These are phyloP conservation scores for Vaccinium vitisidaea DNA, from an alignment of 148 eudicot species.

Conservation along the genomic window DNA sequence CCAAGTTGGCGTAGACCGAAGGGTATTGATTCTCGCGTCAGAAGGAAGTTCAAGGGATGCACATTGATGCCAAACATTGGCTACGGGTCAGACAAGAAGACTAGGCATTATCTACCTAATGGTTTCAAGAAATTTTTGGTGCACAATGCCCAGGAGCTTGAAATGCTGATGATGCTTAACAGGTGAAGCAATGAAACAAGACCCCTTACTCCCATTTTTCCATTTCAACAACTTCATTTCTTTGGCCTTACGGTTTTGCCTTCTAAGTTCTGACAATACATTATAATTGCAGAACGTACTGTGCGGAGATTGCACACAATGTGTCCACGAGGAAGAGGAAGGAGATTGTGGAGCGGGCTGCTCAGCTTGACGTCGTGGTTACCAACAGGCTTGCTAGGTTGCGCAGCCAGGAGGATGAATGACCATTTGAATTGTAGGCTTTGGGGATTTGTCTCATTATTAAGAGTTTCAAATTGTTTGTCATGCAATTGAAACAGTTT, in stretches of 20 bases:
- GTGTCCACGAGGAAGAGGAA: slow-evolving; percentile 53
- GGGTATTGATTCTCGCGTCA: slow-evolving; percentile 58
- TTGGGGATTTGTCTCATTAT: not conserved
- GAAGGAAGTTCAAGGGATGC: slow-evolving; percentile 61
- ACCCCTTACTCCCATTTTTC: not conserved
- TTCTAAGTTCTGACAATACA: too few species aligned
- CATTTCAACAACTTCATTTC: not conserved
- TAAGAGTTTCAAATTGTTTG: not conserved
- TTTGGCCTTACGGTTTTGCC: not conserved
- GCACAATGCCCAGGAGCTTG: slow-evolving; percentile 48
- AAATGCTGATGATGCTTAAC: slow-evolving; percentile 63
- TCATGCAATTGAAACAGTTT: not conserved
- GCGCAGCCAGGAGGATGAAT: slow-evolving; percentile 60
- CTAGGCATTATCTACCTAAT: slow-evolving; percentile 58
- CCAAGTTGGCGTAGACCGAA: slow-evolving; percentile 61
- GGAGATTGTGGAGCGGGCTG: slow-evolving; percentile 44
- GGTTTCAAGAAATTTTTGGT: slow-evolving; percentile 62
- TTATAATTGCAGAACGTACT: slow-evolving; percentile 29
- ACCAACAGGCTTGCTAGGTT: slow-evolving; percentile 53
- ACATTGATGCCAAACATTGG: slow-evolving; percentile 55
- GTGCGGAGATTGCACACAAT: slow-evolving; percentile 56
- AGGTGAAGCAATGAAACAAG: slow-evolving; percentile 14
- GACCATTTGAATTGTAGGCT: slow-evolving; percentile 6
- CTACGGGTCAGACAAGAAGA: slow-evolving; percentile 62
- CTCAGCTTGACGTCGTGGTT: slow-evolving; percentile 43